Evolutionary conservation across 805 yeast species (phyloP).

Genomic region (Kodamaea sagamina): DNA sequence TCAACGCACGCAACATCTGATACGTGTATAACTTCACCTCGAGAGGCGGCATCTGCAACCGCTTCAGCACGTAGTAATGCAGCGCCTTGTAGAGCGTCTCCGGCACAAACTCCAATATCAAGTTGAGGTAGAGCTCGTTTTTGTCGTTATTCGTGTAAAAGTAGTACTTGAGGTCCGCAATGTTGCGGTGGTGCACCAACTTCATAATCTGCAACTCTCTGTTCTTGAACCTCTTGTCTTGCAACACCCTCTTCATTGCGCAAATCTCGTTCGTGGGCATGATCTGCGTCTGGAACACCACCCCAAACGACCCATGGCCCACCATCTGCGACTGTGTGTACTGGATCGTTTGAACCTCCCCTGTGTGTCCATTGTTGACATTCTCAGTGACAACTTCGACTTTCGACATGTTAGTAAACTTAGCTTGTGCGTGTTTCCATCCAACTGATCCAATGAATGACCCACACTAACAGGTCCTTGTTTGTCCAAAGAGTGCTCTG

Average conservation of each 20-base stretch:
- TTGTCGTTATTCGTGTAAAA: constrained; percentile 77
- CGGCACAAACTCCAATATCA: constrained; percentile 92
- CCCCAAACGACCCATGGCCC: constrained; percentile 99
- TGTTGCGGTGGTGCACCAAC: constrained; percentile 77
- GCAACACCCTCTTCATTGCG: constrained; percentile 95
- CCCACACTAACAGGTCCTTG: too few species aligned
- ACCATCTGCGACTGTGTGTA: constrained; percentile 87
- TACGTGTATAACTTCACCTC: constrained; percentile 86
- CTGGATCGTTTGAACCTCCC: constrained; percentile 59
- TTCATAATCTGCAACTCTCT: constrained; percentile 97
- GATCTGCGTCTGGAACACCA: constrained; percentile 87
- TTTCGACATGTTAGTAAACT: constrained; percentile 44
- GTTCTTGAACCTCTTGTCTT: constrained; percentile 90
- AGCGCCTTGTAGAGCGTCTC: constrained; percentile 91
- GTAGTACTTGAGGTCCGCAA: constrained; percentile 84
- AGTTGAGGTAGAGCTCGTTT: constrained; percentile 78
- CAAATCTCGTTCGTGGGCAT: constrained; percentile 74
- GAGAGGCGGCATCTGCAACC: constrained; percentile 79
- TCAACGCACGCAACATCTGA: constrained; percentile 73
- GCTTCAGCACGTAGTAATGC: constrained; percentile 74
- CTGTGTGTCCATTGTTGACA: constrained; percentile 72
- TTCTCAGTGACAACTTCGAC: constrained; percentile 57
- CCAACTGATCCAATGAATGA: background rate
- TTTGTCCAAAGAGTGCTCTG: too few species aligned
- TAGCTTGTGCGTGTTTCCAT: background rate